Base-by-base conservation (phyloP, 2,329 filamentous ascomycete genomes). In the Hypoxylon sp. region DNA sequence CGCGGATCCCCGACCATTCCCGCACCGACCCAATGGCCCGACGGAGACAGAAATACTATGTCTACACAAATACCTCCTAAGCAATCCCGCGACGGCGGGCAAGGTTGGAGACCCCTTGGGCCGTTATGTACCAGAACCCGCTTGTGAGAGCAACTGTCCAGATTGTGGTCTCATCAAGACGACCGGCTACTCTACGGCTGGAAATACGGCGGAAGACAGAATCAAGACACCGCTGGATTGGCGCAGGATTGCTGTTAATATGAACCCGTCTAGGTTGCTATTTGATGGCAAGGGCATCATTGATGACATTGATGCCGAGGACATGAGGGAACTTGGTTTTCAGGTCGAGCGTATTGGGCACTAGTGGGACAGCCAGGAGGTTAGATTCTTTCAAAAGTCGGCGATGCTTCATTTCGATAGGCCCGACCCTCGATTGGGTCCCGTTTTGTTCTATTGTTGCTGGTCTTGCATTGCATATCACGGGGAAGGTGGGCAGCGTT, bases 281-380 rank as follows among this genome's bases (percentile, higher is more conserved):
- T 87, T 87, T 74, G 84, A 87, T 62, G 84, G 84, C n/a, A 81
- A 82, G 56, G 83, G 83, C 39, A 79, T 85, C 28, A 79, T 86
- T 48, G 81, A 86, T 67, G 78, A 85, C 28, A 79, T 86, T 48
- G 81, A 86, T 67, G 78, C 78, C 17, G 74, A 75, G 20, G 77
- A 80, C 67, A 80, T 85, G 78, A 76, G 77, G 39, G 80, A 79
- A 75, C 74, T 86, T n/a, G 83, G 82, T 13, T 78, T 86, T 51
- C 76, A 79, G 17, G 82, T 86, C 8, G 82, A 85, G 77, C 84
- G 80, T 64, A 80, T 86, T 32, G 84, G 84, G 24, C 68, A 66
- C 37, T 52, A 48, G 46, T 28, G 37, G 47, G 50, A 61, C 11
- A 30, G 30, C 10, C 13, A 19, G 46, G n/a, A 17, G 52, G 5